Conservation (phyloP, 164 flowering plant genomes). For the Vitis rupestris region DNA sequence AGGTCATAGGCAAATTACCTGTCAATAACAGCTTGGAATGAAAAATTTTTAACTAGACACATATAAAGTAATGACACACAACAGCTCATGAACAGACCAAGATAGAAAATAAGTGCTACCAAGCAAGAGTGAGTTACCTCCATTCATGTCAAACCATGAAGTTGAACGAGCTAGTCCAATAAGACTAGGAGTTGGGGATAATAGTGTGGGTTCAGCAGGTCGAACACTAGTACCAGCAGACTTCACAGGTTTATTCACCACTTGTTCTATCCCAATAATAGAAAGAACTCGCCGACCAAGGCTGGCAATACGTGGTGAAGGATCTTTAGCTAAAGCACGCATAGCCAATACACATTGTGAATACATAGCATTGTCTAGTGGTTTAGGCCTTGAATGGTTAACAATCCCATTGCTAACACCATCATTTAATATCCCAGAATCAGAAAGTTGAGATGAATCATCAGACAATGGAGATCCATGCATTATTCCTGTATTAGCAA, state of each 20-base stretch:
- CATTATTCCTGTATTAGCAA: conserved; percentile 70
- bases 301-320: conserved; percentile 82
- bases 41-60: not conserved
- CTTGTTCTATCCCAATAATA: conserved; percentile 92
- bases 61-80: not conserved
- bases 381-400: conserved; percentile 48
- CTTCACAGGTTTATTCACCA: conserved; percentile 56
- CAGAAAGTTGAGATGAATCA: conserved; percentile 90
- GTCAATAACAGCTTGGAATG: conserved; percentile 14
- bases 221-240: conserved; percentile 33
- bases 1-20: conserved; percentile 83
- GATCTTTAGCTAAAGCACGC: conserved; percentile 88
- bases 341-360: conserved; percentile 78
- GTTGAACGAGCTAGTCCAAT: conserved; percentile 88
- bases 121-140: conserved; percentile 41
- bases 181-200: conserved; percentile 43
- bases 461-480: conserved; percentile 98
- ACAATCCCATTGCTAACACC: conserved; percentile 62
- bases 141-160: conserved; percentile 93
- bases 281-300: conserved; percentile 81
- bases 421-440: conserved; percentile 67
- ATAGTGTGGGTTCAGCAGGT: conserved; percentile 44
- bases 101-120: not conserved
- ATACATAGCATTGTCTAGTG: conserved; percentile 69
- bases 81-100: not conserved